Percentiles rank a stretch among this genome's conserved stretches.
Evolutionary conservation across 2,329 filamentous ascomycete genomes (phyloP).

Genomic region (Penicillium verrucosum): DNA sequence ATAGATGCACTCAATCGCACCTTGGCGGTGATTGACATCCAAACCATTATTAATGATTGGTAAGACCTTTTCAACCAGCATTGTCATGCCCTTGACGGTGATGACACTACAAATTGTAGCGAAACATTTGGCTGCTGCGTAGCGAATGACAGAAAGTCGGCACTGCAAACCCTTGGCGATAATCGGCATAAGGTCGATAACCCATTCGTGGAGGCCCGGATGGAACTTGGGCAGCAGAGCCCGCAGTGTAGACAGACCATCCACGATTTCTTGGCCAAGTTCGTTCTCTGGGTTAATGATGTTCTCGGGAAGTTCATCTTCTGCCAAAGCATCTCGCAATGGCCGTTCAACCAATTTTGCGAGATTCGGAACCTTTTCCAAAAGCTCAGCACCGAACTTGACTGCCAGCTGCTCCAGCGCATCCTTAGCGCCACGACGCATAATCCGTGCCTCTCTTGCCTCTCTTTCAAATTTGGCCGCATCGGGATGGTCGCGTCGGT

Average conservation of each 20-base stretch:
- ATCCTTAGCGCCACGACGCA: constrained; percentile 88
- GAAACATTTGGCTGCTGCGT: constrained; percentile 95
- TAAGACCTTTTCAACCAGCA: constrained; percentile 86
- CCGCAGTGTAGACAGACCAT: constrained; percentile 87
- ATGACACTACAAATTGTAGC: constrained; percentile 97
- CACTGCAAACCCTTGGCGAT: constrained; percentile 86
- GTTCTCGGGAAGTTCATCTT: constrained; percentile 63
- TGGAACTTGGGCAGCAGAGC: constrained; percentile 91
- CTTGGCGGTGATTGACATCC: constrained; percentile 85
- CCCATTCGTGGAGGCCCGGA: constrained; percentile 68
- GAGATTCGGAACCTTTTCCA: constrained; percentile 81
- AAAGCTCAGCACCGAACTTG: constrained; percentile 72
- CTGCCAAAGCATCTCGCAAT: constrained; percentile 69
- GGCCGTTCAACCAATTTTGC: constrained; percentile 77
- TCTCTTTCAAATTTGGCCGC: constrained; percentile 86
- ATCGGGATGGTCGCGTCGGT: constrained; percentile 87
- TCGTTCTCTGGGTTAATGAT: constrained; percentile 70
- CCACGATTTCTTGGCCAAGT: constrained; percentile 87
- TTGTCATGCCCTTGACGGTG: constrained; percentile 91
- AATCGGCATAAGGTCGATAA: constrained; percentile 78
- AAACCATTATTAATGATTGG: constrained; percentile 88
- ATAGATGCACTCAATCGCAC: constrained; percentile 91
- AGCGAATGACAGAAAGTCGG: constrained; percentile 84
- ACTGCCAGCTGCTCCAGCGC: constrained; percentile 81
- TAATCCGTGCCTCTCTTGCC: constrained; percentile 83